Evolutionary conservation across 2,329 filamentous ascomycete genomes (phyloP).

Genomic region (Pseudopithomyces maydicus): DNA sequence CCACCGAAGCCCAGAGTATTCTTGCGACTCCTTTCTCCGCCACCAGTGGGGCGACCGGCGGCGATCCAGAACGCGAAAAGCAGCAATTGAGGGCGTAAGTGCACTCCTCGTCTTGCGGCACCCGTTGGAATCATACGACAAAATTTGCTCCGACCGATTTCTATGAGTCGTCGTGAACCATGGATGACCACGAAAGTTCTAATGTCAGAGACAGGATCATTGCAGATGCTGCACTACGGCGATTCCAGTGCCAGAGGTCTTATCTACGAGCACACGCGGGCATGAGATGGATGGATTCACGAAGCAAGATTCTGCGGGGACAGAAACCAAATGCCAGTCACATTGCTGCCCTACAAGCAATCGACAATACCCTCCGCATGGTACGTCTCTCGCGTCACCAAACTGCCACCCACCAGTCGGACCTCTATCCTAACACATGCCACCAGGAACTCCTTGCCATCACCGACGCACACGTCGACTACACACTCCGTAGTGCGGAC

Average conservation of each 20-base stretch:
- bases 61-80: conserved; percentile 60
- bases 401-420: conserved; percentile 5
- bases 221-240: conserved; percentile 62
- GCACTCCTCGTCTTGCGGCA: neutral
- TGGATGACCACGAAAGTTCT: conserved; percentile 15
- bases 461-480: conserved; percentile 62
- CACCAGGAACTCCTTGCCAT: conserved; percentile 61
- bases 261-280: conserved; percentile 64
- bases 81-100: conserved; percentile 61
- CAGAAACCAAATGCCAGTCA: conserved; percentile 55
- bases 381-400: conserved; percentile 42
- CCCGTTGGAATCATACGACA: neutral
- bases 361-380: conserved; percentile 54
- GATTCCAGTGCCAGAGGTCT: conserved; percentile 66
- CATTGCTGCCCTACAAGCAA: conserved; percentile 53
- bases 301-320: conserved; percentile 57
- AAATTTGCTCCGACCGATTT: neutral
- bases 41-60: conserved; percentile 46
- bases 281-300: conserved; percentile 62
- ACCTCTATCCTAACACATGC: neutral
- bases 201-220: conserved; percentile 57
- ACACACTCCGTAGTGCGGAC: conserved; percentile 61
- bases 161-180: neutral
- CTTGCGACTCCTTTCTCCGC: conserved; percentile 59
- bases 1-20: conserved; percentile 59